Conservation (phyloP, 768 basidiomycete genomes). For the Leccinum sublutescens region DNA sequence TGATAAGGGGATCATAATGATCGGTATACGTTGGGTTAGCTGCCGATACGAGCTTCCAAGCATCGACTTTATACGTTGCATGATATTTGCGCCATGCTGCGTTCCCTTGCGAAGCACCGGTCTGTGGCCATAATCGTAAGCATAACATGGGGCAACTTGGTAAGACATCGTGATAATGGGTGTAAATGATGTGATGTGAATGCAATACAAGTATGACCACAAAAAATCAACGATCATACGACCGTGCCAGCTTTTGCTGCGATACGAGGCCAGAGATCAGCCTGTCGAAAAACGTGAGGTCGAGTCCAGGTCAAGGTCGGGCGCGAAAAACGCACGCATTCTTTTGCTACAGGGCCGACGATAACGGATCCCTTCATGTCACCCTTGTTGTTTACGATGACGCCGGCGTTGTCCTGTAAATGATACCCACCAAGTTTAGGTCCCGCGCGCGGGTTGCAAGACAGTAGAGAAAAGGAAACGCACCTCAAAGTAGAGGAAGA, state of each 20-base stretch:
- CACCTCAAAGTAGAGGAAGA: conserved; percentile 98
- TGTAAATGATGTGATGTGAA: conserved; percentile 1
- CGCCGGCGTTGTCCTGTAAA: conserved; percentile 85
- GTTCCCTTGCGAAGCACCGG: not conserved
- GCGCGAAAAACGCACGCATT: conserved; percentile 70
- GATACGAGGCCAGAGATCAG: conserved; percentile 99
- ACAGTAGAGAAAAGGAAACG: conserved; percentile 15
- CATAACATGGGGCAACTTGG: conserved; percentile 19
- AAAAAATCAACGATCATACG: conserved; percentile 54
- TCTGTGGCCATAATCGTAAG: conserved; percentile 21
- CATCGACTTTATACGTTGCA: not conserved
- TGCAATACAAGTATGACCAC: conserved; percentile 13
- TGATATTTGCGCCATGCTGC: not conserved
- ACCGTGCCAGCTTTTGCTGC: conserved; percentile 99
- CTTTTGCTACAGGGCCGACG: conserved; percentile 97
- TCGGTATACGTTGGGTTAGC: not conserved
- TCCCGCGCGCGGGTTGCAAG: not conserved
- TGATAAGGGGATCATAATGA: not conserved
- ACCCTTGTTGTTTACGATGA: conserved; percentile 97
- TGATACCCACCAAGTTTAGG: not conserved
- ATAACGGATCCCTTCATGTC: conserved; percentile 99
- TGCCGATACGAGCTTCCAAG: not conserved
- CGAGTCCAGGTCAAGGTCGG: not conserved
- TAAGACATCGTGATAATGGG: conserved; percentile 14
- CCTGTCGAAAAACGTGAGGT: conserved; percentile 42